Evolutionary conservation across 23 red algal species (phyloP).

Genomic region (Rhodosorus marinus): DNA sequence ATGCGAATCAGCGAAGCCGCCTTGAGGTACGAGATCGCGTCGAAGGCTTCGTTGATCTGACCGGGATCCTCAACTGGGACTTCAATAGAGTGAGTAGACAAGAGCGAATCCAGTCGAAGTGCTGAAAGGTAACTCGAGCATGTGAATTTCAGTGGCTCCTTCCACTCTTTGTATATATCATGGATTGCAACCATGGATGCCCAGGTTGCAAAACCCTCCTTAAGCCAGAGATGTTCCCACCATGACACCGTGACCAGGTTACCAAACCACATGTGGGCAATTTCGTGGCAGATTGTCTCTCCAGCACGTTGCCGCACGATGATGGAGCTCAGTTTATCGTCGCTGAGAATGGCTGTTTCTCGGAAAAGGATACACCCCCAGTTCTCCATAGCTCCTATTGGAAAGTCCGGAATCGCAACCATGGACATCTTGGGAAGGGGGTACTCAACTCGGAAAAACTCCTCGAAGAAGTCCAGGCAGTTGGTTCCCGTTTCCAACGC

Average conservation of each 20-base stretch:
- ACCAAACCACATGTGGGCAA: constrained; percentile 26
- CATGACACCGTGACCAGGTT: constrained; percentile 31
- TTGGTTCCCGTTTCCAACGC: constrained; percentile 3
- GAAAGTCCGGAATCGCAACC: constrained; percentile 25
- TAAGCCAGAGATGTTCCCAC: constrained; percentile 29
- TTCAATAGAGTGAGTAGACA: constrained; percentile 22
- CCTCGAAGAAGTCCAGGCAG: constrained; percentile 7
- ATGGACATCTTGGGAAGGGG: constrained; percentile 14
- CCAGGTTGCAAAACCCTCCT: constrained; percentile 32
- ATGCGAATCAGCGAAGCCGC: constrained; percentile 26
- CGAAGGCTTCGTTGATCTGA: constrained; percentile 26
- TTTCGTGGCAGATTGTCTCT: constrained; percentile 14
- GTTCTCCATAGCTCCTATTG: constrained; percentile 28
- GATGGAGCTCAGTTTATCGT: constrained; percentile 4
- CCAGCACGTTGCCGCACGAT: constrained; percentile 2
- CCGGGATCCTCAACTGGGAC: constrained; percentile 2
- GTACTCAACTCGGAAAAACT: constrained; percentile 18
- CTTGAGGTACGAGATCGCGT: constrained; percentile 24
- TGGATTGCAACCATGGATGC: constrained; percentile 14
- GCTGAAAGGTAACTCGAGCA: constrained; percentile 6
- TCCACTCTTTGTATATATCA: constrained; percentile 7
- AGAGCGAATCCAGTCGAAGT: constrained; percentile 9
- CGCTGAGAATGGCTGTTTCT: constrained; percentile 13
- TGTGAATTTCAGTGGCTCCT: constrained; percentile 25
- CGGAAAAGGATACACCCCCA: constrained; percentile 22